Evolutionary conservation across 192 early-diverging fungal species (phyloP).

Genomic region (Spizellomyces sp.): DNA sequence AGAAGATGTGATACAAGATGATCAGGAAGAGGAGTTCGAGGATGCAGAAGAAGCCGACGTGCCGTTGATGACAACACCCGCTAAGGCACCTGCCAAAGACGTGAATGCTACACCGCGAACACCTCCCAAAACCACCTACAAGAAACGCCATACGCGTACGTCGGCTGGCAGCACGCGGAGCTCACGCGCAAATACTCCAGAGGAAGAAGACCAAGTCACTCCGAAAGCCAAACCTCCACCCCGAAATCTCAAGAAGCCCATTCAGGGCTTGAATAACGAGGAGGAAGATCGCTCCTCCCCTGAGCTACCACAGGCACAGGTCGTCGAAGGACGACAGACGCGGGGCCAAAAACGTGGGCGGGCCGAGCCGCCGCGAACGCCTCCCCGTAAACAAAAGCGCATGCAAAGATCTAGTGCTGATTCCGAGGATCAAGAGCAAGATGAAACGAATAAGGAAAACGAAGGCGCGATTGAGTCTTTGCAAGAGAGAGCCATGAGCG

Average conservation of each 20-base stretch:
- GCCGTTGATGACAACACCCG: not conserved
- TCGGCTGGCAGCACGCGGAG: not conserved
- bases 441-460: not conserved
- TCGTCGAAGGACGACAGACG: not conserved
- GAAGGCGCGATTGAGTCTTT: not conserved
- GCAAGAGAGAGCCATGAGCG: conserved; percentile 3
- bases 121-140: not conserved
- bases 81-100: not conserved
- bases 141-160: not conserved
- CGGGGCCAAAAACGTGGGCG: not conserved
- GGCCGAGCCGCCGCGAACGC: not conserved
- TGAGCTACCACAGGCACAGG: not conserved
- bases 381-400: not conserved
- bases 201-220: not conserved
- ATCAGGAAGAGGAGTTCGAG: conserved; percentile 17
- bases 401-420: not conserved
- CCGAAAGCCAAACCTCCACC: not conserved
- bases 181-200: not conserved
- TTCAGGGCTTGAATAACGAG: not conserved
- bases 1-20: conserved; percentile 13
- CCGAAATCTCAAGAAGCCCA: not conserved
- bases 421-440: not conserved
- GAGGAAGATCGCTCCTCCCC: conserved; percentile 7
- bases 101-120: not conserved
- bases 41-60: conserved; percentile 5